A percentile compares a stretch with the other conserved stretches of the same genome.
These are phyloP conservation scores for Aspergillus taichungensis DNA, from an alignment of 495 filamentous ascomycete genomes.

Conservation along the genomic window DNA sequence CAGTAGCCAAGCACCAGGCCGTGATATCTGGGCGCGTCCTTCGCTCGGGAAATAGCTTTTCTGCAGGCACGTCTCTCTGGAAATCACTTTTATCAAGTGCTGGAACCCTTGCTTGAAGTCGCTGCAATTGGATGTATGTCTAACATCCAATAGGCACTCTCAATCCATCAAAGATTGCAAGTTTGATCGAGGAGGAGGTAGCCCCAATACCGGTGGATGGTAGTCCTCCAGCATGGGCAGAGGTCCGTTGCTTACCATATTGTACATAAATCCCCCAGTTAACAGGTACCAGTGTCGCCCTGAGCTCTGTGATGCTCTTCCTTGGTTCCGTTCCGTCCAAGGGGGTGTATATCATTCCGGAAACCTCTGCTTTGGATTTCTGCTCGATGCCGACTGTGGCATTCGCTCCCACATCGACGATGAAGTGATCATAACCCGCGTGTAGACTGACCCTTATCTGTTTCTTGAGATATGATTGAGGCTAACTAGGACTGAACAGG, in stretches of 20 bases:
- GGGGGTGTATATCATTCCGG: slow-evolving; percentile 45
- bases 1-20: too few species aligned
- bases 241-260: slow-evolving; percentile 20
- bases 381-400: slow-evolving; percentile 52
- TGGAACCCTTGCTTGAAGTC: too few species aligned
- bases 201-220: slow-evolving; percentile 16
- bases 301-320: slow-evolving; percentile 56
- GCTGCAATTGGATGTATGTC: too few species aligned
- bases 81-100: too few species aligned
- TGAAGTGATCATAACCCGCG: slow-evolving; percentile 56
- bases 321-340: slow-evolving; percentile 57
- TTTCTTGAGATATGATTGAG: not conserved
- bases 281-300: slow-evolving; percentile 36
- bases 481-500: slow-evolving; percentile 28
- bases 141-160: too few species aligned
- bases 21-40: too few species aligned
- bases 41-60: too few species aligned
- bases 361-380: slow-evolving; percentile 43
- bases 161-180: too few species aligned
- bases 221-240: slow-evolving; percentile 48
- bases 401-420: slow-evolving; percentile 50
- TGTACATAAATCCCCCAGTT: slow-evolving; percentile 2
- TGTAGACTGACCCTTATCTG: slow-evolving; percentile 41
- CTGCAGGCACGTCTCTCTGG: too few species aligned
- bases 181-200: too few species aligned